These are phyloP conservation scores for Prunus kanzakura DNA, from an alignment of 306 rosid genomes.

Conservation along the genomic window DNA sequence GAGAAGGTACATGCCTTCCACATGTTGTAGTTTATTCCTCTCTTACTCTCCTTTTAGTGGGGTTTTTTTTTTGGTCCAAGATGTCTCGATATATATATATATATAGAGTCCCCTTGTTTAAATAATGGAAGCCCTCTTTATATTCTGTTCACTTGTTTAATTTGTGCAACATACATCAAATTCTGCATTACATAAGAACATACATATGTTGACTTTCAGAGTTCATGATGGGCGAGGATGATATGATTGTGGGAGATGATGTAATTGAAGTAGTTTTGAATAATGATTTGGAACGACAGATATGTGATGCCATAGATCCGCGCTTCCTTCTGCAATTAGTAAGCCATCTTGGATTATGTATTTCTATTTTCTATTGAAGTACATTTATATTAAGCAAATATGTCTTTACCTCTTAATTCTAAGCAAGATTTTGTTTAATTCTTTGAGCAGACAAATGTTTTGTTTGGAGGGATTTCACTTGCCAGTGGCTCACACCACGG, in stretches of 20 bases:
- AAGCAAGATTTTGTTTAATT: conserved; percentile 16
- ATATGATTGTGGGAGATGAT: conserved; percentile 54
- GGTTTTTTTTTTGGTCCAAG: background rate
- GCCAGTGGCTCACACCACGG: conserved; percentile 40
- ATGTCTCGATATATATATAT: background rate
- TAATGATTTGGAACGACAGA: conserved; percentile 70
- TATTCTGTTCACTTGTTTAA: conserved; percentile 8
- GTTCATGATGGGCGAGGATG: conserved; percentile 65
- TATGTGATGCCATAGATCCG: conserved; percentile 68
- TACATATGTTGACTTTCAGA: conserved; percentile 37
- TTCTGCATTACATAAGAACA: background rate
- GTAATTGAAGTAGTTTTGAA: conserved; percentile 51
- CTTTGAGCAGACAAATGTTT: conserved; percentile 60
- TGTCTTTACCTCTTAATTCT: conserved; percentile 3
- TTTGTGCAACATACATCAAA: background rate
- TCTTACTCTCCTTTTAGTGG: background rate
- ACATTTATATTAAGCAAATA: conserved; percentile 10
- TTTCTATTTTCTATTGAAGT: background rate
- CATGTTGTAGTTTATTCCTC: conserved; percentile 3
- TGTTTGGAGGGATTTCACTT: conserved; percentile 70
- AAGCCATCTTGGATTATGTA: conserved; percentile 26
- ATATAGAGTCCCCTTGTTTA: no score
- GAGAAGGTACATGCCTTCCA: conserved; percentile 54
- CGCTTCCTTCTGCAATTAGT: conserved; percentile 90
- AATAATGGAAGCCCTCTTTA: no score